Evolutionary conservation across 768 basidiomycete species (phyloP).

Genomic region (Phylloporus sp.): DNA sequence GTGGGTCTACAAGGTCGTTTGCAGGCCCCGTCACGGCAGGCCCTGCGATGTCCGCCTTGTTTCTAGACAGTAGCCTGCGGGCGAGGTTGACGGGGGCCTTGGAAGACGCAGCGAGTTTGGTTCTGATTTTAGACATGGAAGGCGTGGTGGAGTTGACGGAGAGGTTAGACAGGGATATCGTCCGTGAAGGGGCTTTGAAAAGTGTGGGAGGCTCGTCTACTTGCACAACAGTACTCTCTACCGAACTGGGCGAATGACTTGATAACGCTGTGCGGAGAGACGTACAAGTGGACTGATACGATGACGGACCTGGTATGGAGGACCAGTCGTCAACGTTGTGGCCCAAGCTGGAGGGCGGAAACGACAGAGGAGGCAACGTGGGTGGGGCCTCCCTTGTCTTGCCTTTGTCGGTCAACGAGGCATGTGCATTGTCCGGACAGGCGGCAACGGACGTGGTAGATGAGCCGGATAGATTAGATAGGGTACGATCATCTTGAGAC

Average conservation of each 20-base stretch:
- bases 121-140: constrained; percentile 47
- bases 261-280: constrained; percentile 37
- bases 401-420: constrained; percentile 44
- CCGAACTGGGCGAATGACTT: constrained; percentile 10
- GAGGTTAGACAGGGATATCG: constrained; percentile 55
- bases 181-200: constrained; percentile 40
- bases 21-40: constrained; percentile 7
- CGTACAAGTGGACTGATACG: constrained; percentile 33
- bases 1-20: constrained; percentile 6
- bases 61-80: constrained; percentile 52
- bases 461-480: constrained; percentile 28
- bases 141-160: constrained; percentile 44
- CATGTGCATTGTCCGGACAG: constrained; percentile 10
- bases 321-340: constrained; percentile 40
- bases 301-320: constrained; percentile 31
- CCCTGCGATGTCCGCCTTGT: constrained; percentile 22
- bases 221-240: constrained; percentile 9
- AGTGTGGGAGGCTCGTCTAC: constrained; percentile 11
- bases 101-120: constrained; percentile 41
- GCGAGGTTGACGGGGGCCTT: constrained; percentile 49
- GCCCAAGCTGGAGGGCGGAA: constrained; percentile 52
- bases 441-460: constrained; percentile 10
- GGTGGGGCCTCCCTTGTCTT: constrained; percentile 54
- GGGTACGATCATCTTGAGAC: constrained; percentile 1
- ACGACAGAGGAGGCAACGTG: constrained; percentile 60